Conservation (phyloP, 148 eudicot genomes). For the Silene uniflora region DNA sequence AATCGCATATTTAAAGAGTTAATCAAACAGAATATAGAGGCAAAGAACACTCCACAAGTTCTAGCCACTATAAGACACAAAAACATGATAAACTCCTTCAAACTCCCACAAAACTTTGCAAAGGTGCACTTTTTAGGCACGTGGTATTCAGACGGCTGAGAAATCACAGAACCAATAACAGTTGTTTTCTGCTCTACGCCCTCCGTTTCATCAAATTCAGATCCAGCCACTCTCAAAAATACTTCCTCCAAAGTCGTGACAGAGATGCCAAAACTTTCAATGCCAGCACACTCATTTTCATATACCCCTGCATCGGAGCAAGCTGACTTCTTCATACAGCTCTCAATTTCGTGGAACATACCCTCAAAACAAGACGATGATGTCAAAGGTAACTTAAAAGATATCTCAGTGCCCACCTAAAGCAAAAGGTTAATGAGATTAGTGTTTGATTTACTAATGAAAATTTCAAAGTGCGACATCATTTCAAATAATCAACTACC, state of each 20-base stretch:
- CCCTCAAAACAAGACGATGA: constrained; percentile 80
- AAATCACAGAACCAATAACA: constrained; percentile 32
- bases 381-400: constrained; percentile 89
- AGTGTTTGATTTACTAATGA: constrained; percentile 8
- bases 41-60: constrained; percentile 43
- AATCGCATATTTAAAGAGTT: constrained; percentile 57
- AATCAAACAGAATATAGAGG: constrained; percentile 45
- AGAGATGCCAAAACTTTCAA: constrained; percentile 95
- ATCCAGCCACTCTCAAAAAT: constrained; percentile 91
- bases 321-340: constrained; percentile 60
- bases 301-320: constrained; percentile 24
- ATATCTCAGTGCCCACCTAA: constrained; percentile 91
- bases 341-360: constrained; percentile 90
- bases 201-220: constrained; percentile 63
- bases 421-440: constrained; percentile 24
- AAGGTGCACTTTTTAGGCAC: constrained; percentile 27
- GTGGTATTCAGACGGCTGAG: constrained; percentile 39
- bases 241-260: constrained; percentile 98
- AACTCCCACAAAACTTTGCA: constrained; percentile 44
- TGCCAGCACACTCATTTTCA: constrained; percentile 47
- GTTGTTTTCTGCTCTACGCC: constrained; percentile 30
- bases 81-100: constrained; percentile 36
- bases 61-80: constrained; percentile 43
- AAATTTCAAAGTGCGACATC: neutral
- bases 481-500: neutral